phyloP scores from a whole-genome alignment of 176 grass and related monocot species.

The Canna indica region DNA sequence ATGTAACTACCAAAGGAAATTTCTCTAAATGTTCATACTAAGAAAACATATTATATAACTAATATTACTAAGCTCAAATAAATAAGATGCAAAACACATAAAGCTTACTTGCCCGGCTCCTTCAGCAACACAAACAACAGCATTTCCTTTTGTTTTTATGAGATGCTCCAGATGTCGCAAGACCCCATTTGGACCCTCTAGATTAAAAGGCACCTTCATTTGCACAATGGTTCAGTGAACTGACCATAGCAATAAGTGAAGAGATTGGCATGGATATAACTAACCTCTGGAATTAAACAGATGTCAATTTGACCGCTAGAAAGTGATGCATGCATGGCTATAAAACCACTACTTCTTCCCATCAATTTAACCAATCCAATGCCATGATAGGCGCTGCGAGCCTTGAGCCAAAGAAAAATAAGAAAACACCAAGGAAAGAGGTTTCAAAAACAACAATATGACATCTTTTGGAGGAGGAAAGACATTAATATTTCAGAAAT shows the following conservation, averaged over 20 bases:
- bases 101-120: constrained; percentile 87
- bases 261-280: constrained; percentile 20
- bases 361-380: constrained; percentile 91
- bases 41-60: background rate
- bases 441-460: background rate
- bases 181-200: constrained; percentile 67
- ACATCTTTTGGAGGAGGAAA: constrained; percentile 3
- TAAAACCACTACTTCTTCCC: constrained; percentile 96
- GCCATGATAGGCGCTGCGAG: constrained; percentile 88
- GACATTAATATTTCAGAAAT: background rate
- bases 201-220: constrained; percentile 71
- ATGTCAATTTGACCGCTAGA: constrained; percentile 95
- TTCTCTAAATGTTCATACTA: background rate
- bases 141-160: constrained; percentile 84
- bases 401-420: constrained; percentile 32
- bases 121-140: constrained; percentile 86
- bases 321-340: constrained; percentile 95
- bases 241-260: background rate
- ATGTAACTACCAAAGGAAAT: background rate
- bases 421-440: background rate
- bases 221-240: background rate
- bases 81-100: background rate
- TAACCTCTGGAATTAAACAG: constrained; percentile 91
- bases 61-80: background rate
- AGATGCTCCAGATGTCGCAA: constrained; percentile 78